Base-by-base conservation (phyloP, 306 rosid species). In the Quercus rubra region DNA sequence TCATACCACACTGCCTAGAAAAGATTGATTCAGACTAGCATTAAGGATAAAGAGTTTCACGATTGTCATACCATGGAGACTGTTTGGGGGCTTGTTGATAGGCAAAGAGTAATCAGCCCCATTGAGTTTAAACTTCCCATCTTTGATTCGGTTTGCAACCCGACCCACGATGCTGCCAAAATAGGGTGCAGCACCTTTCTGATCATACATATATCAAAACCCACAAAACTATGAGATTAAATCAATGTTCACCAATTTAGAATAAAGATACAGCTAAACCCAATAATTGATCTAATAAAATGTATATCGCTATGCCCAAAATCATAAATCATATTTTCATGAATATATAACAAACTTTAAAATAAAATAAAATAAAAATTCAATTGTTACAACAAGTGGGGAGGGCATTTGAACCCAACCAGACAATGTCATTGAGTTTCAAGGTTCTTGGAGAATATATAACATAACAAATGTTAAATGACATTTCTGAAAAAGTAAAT, bases 131-230 rank as follows among this genome's bases (percentile, higher is more conserved):
- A 95, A 95, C 85, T 89, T 95, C 55, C 99, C 99, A 30, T 90
- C 94, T 83, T 91, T 92, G 77, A 95, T 91, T 77, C 99, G 72
- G 81, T 92, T 95, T 0, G 99, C 98, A 6, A 95, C 99, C 54
- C 99, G 94, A 33, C 99, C 99, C 78, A 95, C 99, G 80, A 95
- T 92, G 93, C 93, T 87, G 72, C 99, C 98, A 84, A 91, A 95
- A 81, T 87, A 93, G 72, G 97, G 94, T 41, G 96, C 86, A 79
- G 83, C 83, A 77, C 97, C 97, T 71, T 88, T 79, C 99, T 95
- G 90, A 75, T 79, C 77, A 52, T 77, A 64, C 74, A 81, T 14
- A 21, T 67, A 74, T 56, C 52, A 35, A 49, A 49, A 52, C 72
- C 77, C 55, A 71, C 35, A 68, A 46, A 76, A 20, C 15, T 21